Evolutionary conservation across 2,329 filamentous ascomycete species (phyloP), one percentile per base, ranked within the genome.

Genomic region (Neonectria sp.): DNA sequence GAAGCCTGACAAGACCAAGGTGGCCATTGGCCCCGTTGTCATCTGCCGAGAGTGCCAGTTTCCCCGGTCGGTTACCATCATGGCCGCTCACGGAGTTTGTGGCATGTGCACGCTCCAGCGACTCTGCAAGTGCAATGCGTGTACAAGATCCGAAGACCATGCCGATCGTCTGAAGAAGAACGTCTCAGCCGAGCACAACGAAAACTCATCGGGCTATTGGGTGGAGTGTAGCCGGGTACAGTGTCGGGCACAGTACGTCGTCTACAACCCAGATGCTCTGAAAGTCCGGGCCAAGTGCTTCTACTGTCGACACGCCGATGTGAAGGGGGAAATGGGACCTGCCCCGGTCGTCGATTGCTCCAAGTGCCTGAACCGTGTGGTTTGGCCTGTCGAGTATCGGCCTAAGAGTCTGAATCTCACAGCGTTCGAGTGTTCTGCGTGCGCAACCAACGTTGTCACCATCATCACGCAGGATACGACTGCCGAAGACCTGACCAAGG

Each of bases 211-310:
- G 4, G 79, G 76, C 0, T 77, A 78, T 17, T 88, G 86, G 86
- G 83, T 86, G 1, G 85, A 87, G 72, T 88, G 86, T 70, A 75
- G 68, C 43, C 75, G 79, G n/a, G 63, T 55, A 1, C 72, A 73
- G 9, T 88, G 86, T 73, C 80, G 84, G 12, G 83, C 80, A 2
- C 85, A 86, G 72, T 88, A 87, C 69, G 81, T 87, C 31, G 82
- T 87, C 5, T 87, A 88, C 71, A 80, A 83, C 48, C 71, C 79
- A 3, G 74, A 79, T 3, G 69, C 71, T 1, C 77, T 87, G n/a
- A 79, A 77, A 0, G 82, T 85, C 2, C 82, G 81, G 1, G 71
- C 85, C 33, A 87, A 87, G 72, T 87, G 86, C 72, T 78, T 82
- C 72, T 86, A 83, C 74, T 87, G 85, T 70, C 82, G 85, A 13